These are phyloP conservation scores for Kurtzmaniella cleridarum DNA, from an alignment of 805 yeast genomes.

Conservation along the genomic window DNA sequence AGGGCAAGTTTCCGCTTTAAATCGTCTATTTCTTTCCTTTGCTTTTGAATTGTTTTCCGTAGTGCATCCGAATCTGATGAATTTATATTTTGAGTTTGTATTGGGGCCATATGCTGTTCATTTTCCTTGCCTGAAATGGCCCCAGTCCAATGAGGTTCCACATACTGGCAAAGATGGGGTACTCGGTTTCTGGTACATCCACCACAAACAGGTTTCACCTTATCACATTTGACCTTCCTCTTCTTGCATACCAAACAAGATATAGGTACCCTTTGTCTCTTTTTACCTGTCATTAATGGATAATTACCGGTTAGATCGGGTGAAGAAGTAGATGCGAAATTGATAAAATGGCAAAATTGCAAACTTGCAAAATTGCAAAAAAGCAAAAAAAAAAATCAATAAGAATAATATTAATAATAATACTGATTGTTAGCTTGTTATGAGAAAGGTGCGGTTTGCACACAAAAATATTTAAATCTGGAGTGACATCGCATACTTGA, in stretches of 20 bases:
- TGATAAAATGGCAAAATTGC: no score
- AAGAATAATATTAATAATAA: no score
- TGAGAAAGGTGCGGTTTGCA: no score
- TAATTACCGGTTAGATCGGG: no score
- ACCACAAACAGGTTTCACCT: conserved; percentile 34
- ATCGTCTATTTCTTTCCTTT: conserved; percentile 27
- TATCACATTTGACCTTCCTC: conserved; percentile 41
- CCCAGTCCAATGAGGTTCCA: conserved; percentile 35
- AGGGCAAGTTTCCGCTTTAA: conserved; percentile 22
- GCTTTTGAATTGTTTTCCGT: conserved; percentile 13
- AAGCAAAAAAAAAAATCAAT: no score
- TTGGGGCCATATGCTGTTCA: neutral
- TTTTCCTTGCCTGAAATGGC: neutral
- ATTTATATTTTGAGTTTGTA: neutral
- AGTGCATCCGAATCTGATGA: neutral
- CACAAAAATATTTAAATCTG: no score
- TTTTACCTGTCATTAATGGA: conserved; percentile 7
- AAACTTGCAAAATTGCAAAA: no score
- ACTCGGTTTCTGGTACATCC: conserved; percentile 39
- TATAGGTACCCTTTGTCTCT: conserved; percentile 34
- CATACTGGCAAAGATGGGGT: conserved; percentile 33
- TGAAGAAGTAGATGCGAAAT: no score
- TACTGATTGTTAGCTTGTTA: no score
- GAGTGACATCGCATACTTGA: no score
- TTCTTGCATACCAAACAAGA: conserved; percentile 36